Base-by-base conservation (phyloP, 2,329 filamentous ascomycete species). In the Apiospora pterosperma region DNA sequence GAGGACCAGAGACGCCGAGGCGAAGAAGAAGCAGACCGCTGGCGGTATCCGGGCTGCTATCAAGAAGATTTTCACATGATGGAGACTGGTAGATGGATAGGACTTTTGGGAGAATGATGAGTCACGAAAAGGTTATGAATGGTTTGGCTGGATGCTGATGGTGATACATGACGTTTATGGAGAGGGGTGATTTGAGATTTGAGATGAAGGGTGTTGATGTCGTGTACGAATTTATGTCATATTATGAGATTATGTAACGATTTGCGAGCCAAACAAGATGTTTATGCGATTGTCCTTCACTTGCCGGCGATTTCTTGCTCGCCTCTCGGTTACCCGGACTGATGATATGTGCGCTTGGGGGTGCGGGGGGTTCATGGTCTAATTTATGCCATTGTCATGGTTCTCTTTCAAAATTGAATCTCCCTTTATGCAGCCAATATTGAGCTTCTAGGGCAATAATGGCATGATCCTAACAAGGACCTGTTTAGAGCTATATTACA, bases 151-250 rank as follows among this genome's bases (percentile, higher is more conserved):
- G 16, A n/a, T 34, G 14, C n/a, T n/a, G 16, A 12, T n/a, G 16
- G 34, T 55, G 48, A 12, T n/a, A n/a, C 7, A 8, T 11, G 6
- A 34, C 34, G 25, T 48, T 19, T 28, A 31, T n/a, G 5, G 25
- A 52, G 25, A 52, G 25, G 14, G 16, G 11, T 5, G 44, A n/a
- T 28, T n/a, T n/a, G n/a, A n/a, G 23, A 8, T n/a, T 19, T 5
- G 23, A 2, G 7, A 12, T 55, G 48, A 5, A 34, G 16, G 19
- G 11, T 11, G 48, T 3, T 34, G 48, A 55, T 55, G 48, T n/a
- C 48, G 31, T 55, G 48, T 55, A 55, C 48, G 48, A 55, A 55
- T 34, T 55, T 55, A 55, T 55, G 48, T 55, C 48, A 55, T 11
- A 55, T 11, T 55, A 55, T 34, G 44, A 55, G 44, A 55, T 55